Percentiles rank a stretch among this genome's conserved stretches.
phyloP scores from a whole-genome alignment of 257 asterid species.

The Solanum gandarillasii region DNA sequence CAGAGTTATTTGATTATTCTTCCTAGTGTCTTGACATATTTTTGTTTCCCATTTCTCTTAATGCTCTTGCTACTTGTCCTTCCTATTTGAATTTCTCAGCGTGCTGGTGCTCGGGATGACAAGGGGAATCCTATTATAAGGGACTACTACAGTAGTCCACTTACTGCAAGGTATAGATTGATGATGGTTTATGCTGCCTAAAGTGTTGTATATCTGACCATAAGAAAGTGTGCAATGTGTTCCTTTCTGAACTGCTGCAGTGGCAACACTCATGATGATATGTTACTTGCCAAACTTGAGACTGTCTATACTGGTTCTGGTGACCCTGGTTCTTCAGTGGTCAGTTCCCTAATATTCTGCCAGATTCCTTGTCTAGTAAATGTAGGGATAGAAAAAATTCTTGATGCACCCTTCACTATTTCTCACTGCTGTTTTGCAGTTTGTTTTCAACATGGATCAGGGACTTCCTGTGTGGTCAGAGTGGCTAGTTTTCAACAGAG shows the following conservation, averaged over 20 bases:
- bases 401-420: neutral
- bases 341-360: constrained; percentile 21
- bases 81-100: constrained; percentile 30
- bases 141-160: constrained; percentile 92
- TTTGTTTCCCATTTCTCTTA: neutral
- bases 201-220: neutral
- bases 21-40: neutral
- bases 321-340: constrained; percentile 88
- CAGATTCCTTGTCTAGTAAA: neutral
- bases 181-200: neutral
- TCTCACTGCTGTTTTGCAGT: constrained; percentile 32
- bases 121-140: constrained; percentile 78
- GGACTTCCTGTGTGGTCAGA: constrained; percentile 76
- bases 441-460: constrained; percentile 88
- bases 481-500: constrained; percentile 81
- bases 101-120: constrained; percentile 88
- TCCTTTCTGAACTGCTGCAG: constrained; percentile 32
- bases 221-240: neutral
- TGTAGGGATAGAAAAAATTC: neutral
- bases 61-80: neutral
- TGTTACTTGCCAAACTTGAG: constrained; percentile 89
- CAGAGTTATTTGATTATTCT: neutral
- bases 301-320: constrained; percentile 81
- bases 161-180: constrained; percentile 74
- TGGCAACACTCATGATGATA: constrained; percentile 82